Evolutionary conservation across 805 yeast genomes (phyloP), one percentile per base, ranked within the genome.

Genomic region (Starmerella apicola): DNA sequence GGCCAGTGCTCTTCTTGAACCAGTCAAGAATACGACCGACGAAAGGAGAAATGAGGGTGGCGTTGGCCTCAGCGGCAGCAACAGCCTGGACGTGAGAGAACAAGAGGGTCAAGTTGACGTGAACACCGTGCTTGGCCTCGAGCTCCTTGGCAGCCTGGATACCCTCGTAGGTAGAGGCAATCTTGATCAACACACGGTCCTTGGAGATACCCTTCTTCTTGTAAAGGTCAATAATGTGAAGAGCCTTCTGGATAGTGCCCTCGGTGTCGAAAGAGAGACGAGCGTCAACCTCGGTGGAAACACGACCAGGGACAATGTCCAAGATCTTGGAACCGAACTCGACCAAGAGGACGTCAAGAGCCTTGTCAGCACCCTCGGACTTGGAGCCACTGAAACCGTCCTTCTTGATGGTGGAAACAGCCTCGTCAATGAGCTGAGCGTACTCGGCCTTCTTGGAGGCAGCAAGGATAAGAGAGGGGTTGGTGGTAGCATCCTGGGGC

Each of bases 161-260:
- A 72, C 99, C 99, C 70, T 91, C 98, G 82, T 86, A 91, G 51
- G 98, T 91, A 45, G 97, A 81, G 47, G 98, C 98, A 52, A 91
- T 75, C 75, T 91, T 91, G 68, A 91, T 91, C 60, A 88, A 74
- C 49, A 91, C 74, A 65, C 97, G 76, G 50, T 86, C 95, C 71
- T 84, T 85, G 50, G 66, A 58, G 57, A 91, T 81, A 53, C 97
- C 97, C 56, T 72, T 71, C 44, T 75, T 68, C 69, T 84, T 71
- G 76, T 91, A 91, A 55, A 88, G 73, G 41, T 71, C 76, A 56
- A 91, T 91, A 70, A 91, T 74, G 61, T 85, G 79, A 49, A 84
- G 68, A 42, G 98, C 99, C 75, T 91, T 91, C 67, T 76, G 74
- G 64, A 91, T 72, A 54, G 97, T 85, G 52, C 81, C 96, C 49